Percentiles rank a stretch among this genome's conserved stretches.
Evolutionary conservation across 257 asterid genomes (phyloP).

Genomic region (Petrea volubilis): DNA sequence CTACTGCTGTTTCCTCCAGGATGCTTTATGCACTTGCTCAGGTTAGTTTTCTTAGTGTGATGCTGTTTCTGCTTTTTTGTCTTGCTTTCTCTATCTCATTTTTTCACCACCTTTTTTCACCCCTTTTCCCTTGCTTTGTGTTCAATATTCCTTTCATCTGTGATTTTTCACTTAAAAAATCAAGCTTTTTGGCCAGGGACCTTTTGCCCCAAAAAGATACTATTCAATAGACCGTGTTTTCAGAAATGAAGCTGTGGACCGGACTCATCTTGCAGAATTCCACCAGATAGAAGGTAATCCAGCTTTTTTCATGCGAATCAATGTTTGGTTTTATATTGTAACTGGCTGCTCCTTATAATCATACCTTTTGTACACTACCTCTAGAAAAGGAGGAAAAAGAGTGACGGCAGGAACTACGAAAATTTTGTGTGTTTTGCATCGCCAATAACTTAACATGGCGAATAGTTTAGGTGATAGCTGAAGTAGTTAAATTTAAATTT

Average conservation of each 20-base stretch:
- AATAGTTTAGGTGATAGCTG: not conserved
- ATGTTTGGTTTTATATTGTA: not conserved
- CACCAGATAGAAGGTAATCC: constrained; percentile 95
- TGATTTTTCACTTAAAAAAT: constrained; percentile 4
- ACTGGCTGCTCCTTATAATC: not conserved
- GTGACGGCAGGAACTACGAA: not conserved
- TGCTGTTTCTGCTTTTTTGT: not conserved
- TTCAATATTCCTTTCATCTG: not conserved
- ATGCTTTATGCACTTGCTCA: constrained; percentile 90
- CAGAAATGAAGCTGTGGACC: constrained; percentile 97
- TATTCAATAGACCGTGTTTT: constrained; percentile 97
- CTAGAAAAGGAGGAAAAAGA: not conserved
- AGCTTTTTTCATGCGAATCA: not conserved
- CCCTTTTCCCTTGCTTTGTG: not conserved
- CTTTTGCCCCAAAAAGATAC: constrained; percentile 84
- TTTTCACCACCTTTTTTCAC: no score
- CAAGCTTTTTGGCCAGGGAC: constrained; percentile 51
- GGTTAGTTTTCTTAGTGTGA: constrained; percentile 43
- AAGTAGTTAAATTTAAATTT: not conserved
- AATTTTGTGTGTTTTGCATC: not conserved
- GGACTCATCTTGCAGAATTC: constrained; percentile 99
- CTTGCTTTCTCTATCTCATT: no score
- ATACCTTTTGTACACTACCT: not conserved
- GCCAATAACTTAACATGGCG: not conserved
- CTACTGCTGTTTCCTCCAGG: constrained; percentile 97